Conservation (phyloP, 345 rosid genomes). For the Euphorbia peplus region DNA sequence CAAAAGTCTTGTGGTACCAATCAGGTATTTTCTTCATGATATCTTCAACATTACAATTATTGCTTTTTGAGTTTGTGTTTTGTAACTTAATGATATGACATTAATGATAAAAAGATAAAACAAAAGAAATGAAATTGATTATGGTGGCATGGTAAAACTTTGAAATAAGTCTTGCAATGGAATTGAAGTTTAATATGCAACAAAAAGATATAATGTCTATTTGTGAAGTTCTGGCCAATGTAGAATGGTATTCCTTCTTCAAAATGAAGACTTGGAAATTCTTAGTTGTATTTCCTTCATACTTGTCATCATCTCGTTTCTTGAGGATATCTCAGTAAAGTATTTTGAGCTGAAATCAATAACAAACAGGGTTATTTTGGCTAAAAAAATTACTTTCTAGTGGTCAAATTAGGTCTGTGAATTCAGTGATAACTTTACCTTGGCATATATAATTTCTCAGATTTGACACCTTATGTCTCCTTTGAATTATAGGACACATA, state of each 20-base stretch:
- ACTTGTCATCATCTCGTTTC: neutral
- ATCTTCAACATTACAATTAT: neutral
- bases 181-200: neutral
- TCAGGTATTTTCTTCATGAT: constrained; percentile 45
- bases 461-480: too few relatives aligned
- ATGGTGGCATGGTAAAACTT: neutral
- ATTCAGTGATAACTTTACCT: neutral
- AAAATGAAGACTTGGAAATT: too few relatives aligned
- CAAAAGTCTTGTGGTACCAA: constrained; percentile 48
- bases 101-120: neutral
- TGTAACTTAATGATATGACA: neutral
- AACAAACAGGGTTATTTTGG: neutral
- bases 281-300: too few relatives aligned
- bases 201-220: neutral
- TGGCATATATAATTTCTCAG: too few relatives aligned
- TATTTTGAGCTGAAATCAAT: neutral
- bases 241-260: neutral
- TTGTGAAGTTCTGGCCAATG: neutral
- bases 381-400: neutral
- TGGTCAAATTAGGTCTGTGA: neutral
- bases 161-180: neutral
- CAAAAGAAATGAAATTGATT: neutral
- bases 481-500: too few relatives aligned
- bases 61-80: neutral
- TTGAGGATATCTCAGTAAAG: neutral